Percentiles rank a stretch among this genome's conserved stretches.
These are phyloP conservation scores for Stentor roeselii DNA, from an alignment of 73 alveolate genomes.

Conservation along the genomic window DNA sequence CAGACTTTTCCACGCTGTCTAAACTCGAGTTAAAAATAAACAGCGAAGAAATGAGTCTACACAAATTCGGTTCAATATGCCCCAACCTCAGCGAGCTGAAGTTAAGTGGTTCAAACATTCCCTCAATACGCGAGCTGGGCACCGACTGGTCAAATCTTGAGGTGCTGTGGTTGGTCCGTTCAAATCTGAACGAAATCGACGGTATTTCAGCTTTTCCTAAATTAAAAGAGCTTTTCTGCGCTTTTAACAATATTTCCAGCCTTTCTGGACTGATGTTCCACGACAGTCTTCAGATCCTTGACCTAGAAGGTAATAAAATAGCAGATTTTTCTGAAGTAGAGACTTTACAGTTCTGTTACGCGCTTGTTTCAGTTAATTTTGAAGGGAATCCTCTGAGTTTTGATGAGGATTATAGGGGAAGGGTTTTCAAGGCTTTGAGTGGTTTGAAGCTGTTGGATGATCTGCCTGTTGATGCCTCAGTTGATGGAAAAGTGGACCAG, in stretches of 20 bases:
- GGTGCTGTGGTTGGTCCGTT: constrained; percentile 10
- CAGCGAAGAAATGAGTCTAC: constrained; percentile 4
- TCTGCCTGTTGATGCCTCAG: neutral
- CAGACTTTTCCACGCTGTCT: neutral
- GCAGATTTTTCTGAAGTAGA: neutral
- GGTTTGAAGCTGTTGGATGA: neutral
- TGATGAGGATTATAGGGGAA: neutral
- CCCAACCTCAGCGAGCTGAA: constrained; percentile 31
- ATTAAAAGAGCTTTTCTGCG: constrained; percentile 9
- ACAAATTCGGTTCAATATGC: constrained; percentile 26
- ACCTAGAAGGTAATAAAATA: constrained; percentile 25
- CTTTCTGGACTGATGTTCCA: neutral
- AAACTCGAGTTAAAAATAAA: neutral
- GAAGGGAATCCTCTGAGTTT: constrained; percentile 23
- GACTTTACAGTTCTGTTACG: neutral
- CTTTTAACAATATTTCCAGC: neutral
- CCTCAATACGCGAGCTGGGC: neutral
- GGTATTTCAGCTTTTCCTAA: constrained; percentile 31
- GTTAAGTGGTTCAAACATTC: neutral
- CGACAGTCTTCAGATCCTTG: constrained; percentile 25
- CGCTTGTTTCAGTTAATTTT: constrained; percentile 6
- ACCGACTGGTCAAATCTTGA: neutral
- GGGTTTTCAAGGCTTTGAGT: neutral
- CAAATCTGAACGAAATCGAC: neutral
- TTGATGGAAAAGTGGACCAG: neutral